Conservation (phyloP, 2,329 filamentous ascomycete species). For the Ceratocystis cacaofunesta region DNA sequence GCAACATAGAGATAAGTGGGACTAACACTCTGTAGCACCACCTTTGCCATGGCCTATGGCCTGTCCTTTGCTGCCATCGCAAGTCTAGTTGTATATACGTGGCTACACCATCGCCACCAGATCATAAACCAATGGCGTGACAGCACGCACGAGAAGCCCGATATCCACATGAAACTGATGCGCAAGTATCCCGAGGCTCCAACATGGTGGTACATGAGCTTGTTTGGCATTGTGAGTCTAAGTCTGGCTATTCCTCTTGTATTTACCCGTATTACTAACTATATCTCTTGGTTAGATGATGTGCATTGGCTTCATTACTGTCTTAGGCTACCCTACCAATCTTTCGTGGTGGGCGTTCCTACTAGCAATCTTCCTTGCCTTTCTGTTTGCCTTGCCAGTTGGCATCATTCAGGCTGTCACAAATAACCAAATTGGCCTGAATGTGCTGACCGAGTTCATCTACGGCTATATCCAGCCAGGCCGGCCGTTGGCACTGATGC, state of each 20-base stretch:
- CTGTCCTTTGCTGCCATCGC: conserved; percentile 58
- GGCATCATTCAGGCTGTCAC: conserved; percentile 57
- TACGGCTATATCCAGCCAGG: conserved; percentile 64
- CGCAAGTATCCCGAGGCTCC: conserved; percentile 47
- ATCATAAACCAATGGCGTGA: conserved; percentile 49
- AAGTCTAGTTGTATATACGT: conserved; percentile 52
- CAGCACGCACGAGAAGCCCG: conserved; percentile 44
- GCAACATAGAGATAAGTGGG: not conserved
- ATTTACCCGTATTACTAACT: conserved; percentile 14
- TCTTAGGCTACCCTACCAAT: conserved; percentile 49
- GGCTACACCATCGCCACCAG: conserved; percentile 49
- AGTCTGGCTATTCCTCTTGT: not conserved
- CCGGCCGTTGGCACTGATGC: conserved; percentile 56
- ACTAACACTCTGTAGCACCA: conserved; percentile 36
- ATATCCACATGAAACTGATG: conserved; percentile 52
- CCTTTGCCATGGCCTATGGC: conserved; percentile 55
- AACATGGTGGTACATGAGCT: conserved; percentile 46
- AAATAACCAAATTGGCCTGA: conserved; percentile 56
- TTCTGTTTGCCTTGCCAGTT: conserved; percentile 49
- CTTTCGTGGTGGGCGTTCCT: conserved; percentile 60
- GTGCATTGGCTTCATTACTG: conserved; percentile 37
- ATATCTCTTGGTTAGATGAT: conserved; percentile 31
- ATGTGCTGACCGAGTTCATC: conserved; percentile 61
- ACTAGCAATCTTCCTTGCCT: conserved; percentile 48
- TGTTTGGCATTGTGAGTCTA: conserved; percentile 38